Percentiles rank a stretch among this genome's conserved stretches.
phyloP scores from a whole-genome alignment of 345 rosid genomes.

The Conringia planisiliqua region DNA sequence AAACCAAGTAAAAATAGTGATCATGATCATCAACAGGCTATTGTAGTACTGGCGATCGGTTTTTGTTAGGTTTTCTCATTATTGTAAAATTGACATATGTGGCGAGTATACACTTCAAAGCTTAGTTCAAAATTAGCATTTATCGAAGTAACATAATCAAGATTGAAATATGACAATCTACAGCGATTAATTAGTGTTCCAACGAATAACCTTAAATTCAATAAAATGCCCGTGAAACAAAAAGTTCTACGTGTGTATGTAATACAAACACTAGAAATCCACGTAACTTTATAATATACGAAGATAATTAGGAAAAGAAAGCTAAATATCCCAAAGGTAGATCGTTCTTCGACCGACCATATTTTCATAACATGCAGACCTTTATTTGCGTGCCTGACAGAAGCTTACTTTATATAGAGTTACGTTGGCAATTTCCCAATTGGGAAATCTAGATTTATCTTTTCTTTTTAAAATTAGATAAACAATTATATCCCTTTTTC shows the following conservation, averaged over 20 bases:
- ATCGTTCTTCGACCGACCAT: constrained; percentile 28
- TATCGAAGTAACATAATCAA: neutral
- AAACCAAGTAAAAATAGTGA: neutral
- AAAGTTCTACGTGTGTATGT: neutral
- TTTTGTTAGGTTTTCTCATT: neutral
- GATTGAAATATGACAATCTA: neutral
- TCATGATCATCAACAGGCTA: neutral
- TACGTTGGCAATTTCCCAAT: constrained; percentile 33
- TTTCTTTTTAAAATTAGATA: neutral
- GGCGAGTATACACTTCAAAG: neutral
- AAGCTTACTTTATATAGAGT: constrained; percentile 25
- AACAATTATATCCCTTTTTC: neutral
- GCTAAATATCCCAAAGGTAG: constrained; percentile 11
- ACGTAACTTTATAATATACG: constrained; percentile 1
- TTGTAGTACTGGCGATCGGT: neutral
- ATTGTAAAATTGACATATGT: neutral
- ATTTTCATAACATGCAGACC: constrained; percentile 24
- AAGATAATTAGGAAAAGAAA: neutral
- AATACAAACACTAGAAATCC: constrained; percentile 1
- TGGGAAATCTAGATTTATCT: constrained; percentile 9
- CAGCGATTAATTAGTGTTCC: neutral
- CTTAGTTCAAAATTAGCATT: neutral
- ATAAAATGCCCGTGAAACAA: neutral
- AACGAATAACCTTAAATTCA: neutral
- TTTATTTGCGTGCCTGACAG: constrained; percentile 38